These are phyloP conservation scores for Rossbeevera mucosa DNA, from an alignment of 768 basidiomycete species.

Conservation along the genomic window DNA sequence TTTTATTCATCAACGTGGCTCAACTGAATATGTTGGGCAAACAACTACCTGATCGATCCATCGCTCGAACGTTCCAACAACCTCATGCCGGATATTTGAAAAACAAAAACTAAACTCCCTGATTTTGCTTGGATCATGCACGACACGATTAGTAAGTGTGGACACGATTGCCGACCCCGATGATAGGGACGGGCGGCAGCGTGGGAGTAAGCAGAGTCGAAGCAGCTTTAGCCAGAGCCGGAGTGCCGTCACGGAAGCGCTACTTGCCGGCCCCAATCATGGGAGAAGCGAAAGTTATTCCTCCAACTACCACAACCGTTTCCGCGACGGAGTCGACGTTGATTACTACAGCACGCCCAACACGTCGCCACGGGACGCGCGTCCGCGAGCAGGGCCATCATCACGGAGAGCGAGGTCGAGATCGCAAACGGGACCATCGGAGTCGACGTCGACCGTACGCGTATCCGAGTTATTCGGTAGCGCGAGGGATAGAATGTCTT, in stretches of 20 bases:
- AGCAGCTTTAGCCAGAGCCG: background rate
- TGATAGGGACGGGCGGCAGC: background rate
- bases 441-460: background rate
- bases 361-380: constrained; percentile 16
- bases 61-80: background rate
- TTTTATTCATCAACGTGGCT: background rate
- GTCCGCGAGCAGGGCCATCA: background rate
- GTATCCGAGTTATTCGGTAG: constrained; percentile 4
- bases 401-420: background rate
- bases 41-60: background rate
- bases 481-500: background rate
- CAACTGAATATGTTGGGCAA: background rate
- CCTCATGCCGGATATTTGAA: background rate
- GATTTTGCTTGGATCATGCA: background rate
- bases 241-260: background rate
- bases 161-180: background rate
- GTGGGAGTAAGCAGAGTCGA: background rate
- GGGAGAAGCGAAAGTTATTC: background rate
- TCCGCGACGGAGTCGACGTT: constrained; percentile 8
- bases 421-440: background rate
- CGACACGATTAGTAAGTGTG: background rate
- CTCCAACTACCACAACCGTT: background rate
- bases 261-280: background rate
- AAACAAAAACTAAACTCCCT: background rate
- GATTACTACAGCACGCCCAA: constrained; percentile 22